Evolutionary conservation across 495 filamentous ascomycete genomes (phyloP).

Genomic region (Penicillium manginii): DNA sequence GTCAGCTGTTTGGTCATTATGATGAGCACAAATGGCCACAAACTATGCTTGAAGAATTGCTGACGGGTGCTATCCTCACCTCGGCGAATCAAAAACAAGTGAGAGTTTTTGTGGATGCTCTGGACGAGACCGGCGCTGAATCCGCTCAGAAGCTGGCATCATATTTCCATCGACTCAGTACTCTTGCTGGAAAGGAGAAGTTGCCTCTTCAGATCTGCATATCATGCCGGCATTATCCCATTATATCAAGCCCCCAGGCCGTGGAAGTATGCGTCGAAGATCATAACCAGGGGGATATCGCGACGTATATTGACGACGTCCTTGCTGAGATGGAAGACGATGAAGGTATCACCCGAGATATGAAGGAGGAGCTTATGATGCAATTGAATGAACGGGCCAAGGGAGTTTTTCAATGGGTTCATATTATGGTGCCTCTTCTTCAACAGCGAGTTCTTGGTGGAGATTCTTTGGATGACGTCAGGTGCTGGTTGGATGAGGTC

Average conservation of each 20-base stretch:
- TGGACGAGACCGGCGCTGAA: not conserved
- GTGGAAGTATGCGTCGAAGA: not conserved
- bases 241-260: not conserved
- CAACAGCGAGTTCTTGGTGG: not conserved
- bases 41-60: not conserved
- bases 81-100: not conserved
- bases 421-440: slow-evolving; percentile 1
- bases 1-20: not conserved
- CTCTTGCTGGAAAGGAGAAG: not conserved
- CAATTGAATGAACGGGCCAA: not conserved
- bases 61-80: not conserved
- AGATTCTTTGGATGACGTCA: not conserved
- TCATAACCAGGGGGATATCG: slow-evolving; percentile 8
- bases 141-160: not conserved
- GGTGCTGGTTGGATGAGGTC: slow-evolving; percentile 2
- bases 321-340: not conserved
- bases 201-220: not conserved
- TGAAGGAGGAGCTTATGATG: not conserved
- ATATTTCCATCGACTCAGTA: not conserved
- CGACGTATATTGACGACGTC: slow-evolving; percentile 1
- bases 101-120: not conserved
- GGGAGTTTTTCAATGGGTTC: not conserved
- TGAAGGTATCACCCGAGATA: not conserved
- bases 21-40: not conserved
- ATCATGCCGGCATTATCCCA: not conserved